phyloP scores from a whole-genome alignment of 2,329 filamentous ascomycete species.

The Pseudogymnoascus sp. region DNA sequence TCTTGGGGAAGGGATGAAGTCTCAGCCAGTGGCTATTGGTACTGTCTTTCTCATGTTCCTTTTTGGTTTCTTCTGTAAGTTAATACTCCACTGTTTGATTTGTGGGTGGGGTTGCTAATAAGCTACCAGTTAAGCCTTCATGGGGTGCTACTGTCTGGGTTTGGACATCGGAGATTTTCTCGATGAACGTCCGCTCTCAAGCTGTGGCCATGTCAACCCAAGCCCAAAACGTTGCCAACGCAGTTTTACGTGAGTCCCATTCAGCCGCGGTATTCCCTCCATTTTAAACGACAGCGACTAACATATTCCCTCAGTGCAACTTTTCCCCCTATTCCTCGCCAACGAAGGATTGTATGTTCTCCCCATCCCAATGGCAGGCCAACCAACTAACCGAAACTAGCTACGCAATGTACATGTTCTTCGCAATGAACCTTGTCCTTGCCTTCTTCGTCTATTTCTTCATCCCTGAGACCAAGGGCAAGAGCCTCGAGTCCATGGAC shows the following conservation, averaged over 20 bases:
- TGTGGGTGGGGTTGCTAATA: neutral
- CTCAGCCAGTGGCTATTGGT: constrained; percentile 33
- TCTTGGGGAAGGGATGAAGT: constrained; percentile 35
- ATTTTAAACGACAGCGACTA: neutral
- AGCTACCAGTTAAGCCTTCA: constrained; percentile 9
- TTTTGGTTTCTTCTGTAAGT: constrained; percentile 17
- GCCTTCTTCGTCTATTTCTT: constrained; percentile 29
- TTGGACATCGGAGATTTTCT: constrained; percentile 29
- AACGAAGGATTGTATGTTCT: constrained; percentile 31
- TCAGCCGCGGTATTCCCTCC: neutral
- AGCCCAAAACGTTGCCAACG: neutral
- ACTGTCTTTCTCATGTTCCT: constrained; percentile 28
- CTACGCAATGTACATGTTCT: constrained; percentile 32
- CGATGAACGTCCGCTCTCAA: constrained; percentile 26
- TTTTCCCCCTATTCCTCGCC: constrained; percentile 27
- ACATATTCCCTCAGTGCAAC: neutral
- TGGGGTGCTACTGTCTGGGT: constrained; percentile 26
- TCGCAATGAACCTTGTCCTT: constrained; percentile 27
- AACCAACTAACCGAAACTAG: constrained; percentile 19
- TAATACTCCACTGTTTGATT: neutral
- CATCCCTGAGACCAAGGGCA: constrained; percentile 24
- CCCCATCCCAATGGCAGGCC: constrained; percentile 31
- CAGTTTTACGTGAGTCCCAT: neutral
- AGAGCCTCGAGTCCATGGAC: constrained; percentile 18
- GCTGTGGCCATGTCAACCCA: constrained; percentile 12